Evolutionary conservation across 1,284 basidiomycete species (phyloP), one percentile per base, ranked within the genome.

Genomic region (Microbotryomycetes sp.): DNA sequence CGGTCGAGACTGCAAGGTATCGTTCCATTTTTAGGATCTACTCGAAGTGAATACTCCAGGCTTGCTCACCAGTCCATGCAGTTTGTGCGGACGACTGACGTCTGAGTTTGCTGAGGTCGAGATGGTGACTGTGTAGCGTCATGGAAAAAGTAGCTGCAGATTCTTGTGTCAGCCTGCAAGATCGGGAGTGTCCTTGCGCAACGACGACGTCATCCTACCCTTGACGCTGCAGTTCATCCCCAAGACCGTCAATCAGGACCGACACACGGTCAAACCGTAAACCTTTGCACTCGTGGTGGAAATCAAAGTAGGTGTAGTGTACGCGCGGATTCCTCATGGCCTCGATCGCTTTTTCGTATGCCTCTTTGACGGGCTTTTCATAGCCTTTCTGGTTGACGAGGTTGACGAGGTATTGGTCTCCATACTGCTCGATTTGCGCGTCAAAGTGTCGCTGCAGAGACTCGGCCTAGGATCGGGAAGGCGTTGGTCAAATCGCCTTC

Each of bases 291-390:
- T 97, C 92, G 70, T 84, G 86, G 76, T 97, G 94, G 80, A 98
- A 99, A 76, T 99, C 96, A 74, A 96, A 99, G 79, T 97, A 97
- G 65, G 89, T 81, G 74, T 99, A 99, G 72, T 85, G 85, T 55
- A 91, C 85, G 59, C 76, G 73, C 30, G 71, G 63, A 24, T 74
- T 71, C 13, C 65, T 69, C 26, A 73, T 66, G 9, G 73, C 69
- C n/a, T 74, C 76, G 45, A 97, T 77, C 58, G 85, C 82, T 30
- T 82, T 82, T 75, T 98, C 96, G 73, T 89, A 97, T 0, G 89
- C 92, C 62, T 97, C 93, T 79, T 98, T 98, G 70, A 99, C 83
- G 6, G 92, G 92, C 73, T 86, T 84, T 78, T 99, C 96, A 75
- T 92, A 82, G 0, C 96, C 96, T 72, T 90, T 91, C 71, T 94